Conservation (phyloP, 208 protist genomes). For the Leishmania martiniquensis region DNA sequence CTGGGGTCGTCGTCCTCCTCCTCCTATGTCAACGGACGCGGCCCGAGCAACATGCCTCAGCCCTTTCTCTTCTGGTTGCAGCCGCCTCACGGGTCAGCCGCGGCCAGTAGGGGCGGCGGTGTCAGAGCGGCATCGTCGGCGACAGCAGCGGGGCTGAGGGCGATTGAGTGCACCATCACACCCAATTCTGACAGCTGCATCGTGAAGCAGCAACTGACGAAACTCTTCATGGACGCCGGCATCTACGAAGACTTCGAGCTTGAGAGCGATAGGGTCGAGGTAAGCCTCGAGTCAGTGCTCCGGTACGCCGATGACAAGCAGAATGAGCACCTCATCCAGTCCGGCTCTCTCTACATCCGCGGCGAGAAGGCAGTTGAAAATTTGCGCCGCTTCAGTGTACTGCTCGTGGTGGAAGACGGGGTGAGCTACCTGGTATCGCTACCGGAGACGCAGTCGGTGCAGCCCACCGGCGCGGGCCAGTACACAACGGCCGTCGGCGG, state of each 20-base stretch:
- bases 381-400: conserved; percentile 71
- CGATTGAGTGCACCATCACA: conserved; percentile 65
- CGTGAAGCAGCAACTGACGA: conserved; percentile 71
- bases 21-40: not conserved
- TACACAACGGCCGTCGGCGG: conserved; percentile 28
- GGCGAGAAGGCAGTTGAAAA: conserved; percentile 76
- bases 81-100: not conserved
- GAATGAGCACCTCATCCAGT: conserved; percentile 63
- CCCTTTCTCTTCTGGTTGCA: conserved; percentile 77
- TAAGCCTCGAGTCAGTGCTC: conserved; percentile 71
- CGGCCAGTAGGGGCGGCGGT: not conserved
- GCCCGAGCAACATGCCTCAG: conserved; percentile 36
- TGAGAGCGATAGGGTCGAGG: conserved; percentile 38
- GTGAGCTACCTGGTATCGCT: conserved; percentile 80
- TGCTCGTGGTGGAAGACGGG: conserved; percentile 72
- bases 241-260: conserved; percentile 81
- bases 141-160: conserved; percentile 26
- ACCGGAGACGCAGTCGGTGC: conserved; percentile 51
- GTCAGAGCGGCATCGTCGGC: not conserved
- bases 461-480: conserved; percentile 22
- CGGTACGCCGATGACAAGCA: conserved; percentile 71
- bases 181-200: conserved; percentile 42
- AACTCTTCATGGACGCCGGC: conserved; percentile 64
- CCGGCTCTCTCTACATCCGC: conserved; percentile 71
- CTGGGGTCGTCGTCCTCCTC: conserved; percentile 2